Evolutionary conservation across 176 grass and related monocot genomes (phyloP), one percentile per base, ranked within the genome.

Genomic region (Melocanna baccifera): DNA sequence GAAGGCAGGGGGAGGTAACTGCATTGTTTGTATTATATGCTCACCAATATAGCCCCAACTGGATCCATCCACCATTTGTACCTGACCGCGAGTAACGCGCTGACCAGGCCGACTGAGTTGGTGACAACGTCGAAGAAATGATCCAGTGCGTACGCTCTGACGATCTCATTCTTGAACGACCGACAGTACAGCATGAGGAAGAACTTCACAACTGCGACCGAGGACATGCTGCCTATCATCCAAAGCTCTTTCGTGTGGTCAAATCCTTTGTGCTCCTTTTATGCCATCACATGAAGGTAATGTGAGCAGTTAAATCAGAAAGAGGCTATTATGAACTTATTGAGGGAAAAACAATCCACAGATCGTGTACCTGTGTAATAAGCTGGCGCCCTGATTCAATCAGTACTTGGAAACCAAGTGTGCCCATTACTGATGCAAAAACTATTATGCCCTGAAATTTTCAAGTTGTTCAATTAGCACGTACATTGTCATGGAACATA

Each of bases 81-180:
- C 30, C 23, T 48, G 12, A 88, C 89, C 0, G 96, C 93, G 3
- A 99, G 91, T 3, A 99, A n/a, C 0, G 96, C 87, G 1, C 87
- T 37, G 12, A 89, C 89, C 1, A 99, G 84, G 48, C 96, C 96
- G 43, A 99, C 86, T 2, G 91, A 96, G 87, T 99, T 99, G 4
- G 96, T 99, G 71, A 99, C 96, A 22, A 99, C 96, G 61, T 99
- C 96, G 25, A 99, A 99, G 81, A 96, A 96, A 64, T 99, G 96
- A 29, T 99, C 96, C 65, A 94, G 96, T 13, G 93, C 96, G 23
- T 99, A 99, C 0, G 96, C 93, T 25, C 77, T 67, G 18, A 99
- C 93, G 13, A 99, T 99, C 70, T 96, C 96, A 2, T 99, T 99
- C 83, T 94, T 85, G 86, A 99, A 99, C 2, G 86, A 81, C 14